These are phyloP conservation scores for Backusella psychrophila DNA, from an alignment of 192 early-diverging fungal genomes.

Conservation along the genomic window DNA sequence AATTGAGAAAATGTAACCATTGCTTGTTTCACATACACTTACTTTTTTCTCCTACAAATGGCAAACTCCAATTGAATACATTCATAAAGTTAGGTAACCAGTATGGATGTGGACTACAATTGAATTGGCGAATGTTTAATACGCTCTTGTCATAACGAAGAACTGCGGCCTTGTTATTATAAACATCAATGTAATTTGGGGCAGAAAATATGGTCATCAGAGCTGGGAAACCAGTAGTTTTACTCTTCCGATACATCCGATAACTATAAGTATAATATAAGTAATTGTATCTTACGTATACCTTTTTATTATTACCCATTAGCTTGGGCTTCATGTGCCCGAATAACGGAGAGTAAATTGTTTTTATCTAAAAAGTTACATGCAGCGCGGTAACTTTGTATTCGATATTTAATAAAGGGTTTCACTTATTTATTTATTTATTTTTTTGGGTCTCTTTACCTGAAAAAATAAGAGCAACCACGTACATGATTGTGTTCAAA, in stretches of 20 bases:
- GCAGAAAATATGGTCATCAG: conserved; percentile 98
- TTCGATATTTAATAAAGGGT: background rate
- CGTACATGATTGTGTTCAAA: conserved; percentile 91
- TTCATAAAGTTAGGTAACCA: conserved; percentile 99
- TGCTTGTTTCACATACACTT: background rate
- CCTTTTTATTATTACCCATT: conserved; percentile 49
- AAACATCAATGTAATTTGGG: conserved; percentile 96
- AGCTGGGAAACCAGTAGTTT: conserved; percentile 90
- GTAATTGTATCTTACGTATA: background rate
- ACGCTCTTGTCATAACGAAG: conserved; percentile 98
- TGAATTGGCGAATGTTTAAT: conserved; percentile 96
- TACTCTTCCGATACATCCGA: conserved; percentile 95
- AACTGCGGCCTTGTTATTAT: conserved; percentile 98
- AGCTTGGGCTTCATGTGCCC: conserved; percentile 99
- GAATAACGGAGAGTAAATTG: conserved; percentile 90
- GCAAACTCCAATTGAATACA: conserved; percentile 96
- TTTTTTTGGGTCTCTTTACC: conserved; percentile 1
- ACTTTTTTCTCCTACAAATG: conserved; percentile 98
- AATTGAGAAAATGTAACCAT: background rate
- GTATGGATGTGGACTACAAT: conserved; percentile 92
- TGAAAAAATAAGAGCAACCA: conserved; percentile 89
- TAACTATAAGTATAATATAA: conserved; percentile 36
- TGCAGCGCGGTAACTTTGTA: conserved; percentile 78
- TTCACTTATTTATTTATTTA: background rate
- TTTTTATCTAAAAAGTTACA: conserved; percentile 93